Conservation (phyloP, 176 grass and related monocot species). For the Tillandsia fasciculata region DNA sequence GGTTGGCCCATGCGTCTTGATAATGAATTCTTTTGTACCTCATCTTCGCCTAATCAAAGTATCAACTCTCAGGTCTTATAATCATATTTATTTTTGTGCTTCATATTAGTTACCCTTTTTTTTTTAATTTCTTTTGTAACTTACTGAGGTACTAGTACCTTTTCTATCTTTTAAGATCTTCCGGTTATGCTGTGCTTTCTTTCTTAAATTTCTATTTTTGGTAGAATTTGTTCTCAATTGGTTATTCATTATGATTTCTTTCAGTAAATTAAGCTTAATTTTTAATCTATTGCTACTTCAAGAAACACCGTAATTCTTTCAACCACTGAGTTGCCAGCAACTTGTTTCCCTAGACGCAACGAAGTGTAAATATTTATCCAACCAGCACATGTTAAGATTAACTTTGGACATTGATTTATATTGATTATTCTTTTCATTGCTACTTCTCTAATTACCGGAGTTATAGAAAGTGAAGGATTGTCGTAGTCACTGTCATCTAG, state of each 20-base stretch:
- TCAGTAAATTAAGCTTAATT: background rate
- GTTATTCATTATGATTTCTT: slow-evolving; percentile 4
- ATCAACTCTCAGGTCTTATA: slow-evolving; percentile 31
- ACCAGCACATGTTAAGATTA: too few relatives aligned
- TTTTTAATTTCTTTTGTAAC: background rate
- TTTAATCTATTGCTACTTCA: too few relatives aligned
- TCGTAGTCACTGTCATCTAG: too few relatives aligned
- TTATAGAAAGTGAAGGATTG: too few relatives aligned
- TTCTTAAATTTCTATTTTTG: background rate
- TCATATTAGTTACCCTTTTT: slow-evolving; percentile 9
- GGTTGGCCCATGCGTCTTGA: slow-evolving; percentile 88
- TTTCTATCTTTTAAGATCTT: background rate
- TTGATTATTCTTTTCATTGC: too few relatives aligned
- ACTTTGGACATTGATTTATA: too few relatives aligned
- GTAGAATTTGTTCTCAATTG: background rate
- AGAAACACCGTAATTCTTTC: too few relatives aligned
- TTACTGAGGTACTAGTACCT: background rate
- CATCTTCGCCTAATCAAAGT: slow-evolving; percentile 21
- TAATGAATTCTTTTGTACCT: slow-evolving; percentile 70
- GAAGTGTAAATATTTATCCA: too few relatives aligned
- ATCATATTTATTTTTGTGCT: background rate
- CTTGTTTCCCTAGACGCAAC: too few relatives aligned
- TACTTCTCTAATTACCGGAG: too few relatives aligned
- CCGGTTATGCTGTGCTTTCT: background rate
- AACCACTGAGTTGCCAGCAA: too few relatives aligned